These are phyloP conservation scores for Phaffomyces antillensis DNA, from an alignment of 805 yeast species.

Conservation along the genomic window DNA sequence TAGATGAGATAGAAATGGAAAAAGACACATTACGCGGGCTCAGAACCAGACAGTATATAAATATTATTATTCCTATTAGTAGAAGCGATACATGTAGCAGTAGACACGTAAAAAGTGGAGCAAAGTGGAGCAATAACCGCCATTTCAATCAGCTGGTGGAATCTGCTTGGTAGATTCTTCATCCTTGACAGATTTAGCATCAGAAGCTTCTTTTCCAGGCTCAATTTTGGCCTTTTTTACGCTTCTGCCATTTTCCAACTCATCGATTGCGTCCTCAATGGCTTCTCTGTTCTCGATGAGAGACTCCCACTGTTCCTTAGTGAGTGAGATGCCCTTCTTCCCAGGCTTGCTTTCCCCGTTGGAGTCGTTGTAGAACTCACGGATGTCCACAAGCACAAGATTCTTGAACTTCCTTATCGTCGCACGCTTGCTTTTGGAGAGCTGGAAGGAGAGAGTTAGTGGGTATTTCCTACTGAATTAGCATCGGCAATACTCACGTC, in stretches of 20 bases:
- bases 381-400: constrained; percentile 63
- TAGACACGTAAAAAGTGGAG: not conserved
- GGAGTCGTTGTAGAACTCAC: constrained; percentile 66
- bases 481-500: constrained; percentile 2
- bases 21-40: not conserved
- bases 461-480: too few relatives aligned
- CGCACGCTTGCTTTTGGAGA: constrained; percentile 59
- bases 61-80: too few relatives aligned
- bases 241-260: constrained; percentile 21
- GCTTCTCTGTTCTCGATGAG: constrained; percentile 39
- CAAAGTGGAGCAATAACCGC: not conserved
- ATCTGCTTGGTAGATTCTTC: constrained; percentile 19
- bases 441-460: constrained; percentile 18
- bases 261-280: constrained; percentile 43
- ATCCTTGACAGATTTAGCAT: constrained; percentile 19
- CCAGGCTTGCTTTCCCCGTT: constrained; percentile 70
- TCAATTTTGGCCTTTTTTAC: constrained; percentile 20
- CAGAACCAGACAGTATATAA: not conserved
- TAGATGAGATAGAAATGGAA: too few relatives aligned
- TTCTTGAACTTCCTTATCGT: constrained; percentile 69
- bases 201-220: constrained; percentile 18
- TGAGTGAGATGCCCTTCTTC: constrained; percentile 62
- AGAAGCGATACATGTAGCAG: too few relatives aligned
- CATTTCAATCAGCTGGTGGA: not conserved
- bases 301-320: constrained; percentile 47